Conservation (phyloP, 2,329 filamentous ascomycete genomes). For the Aspergillus proliferans region DNA sequence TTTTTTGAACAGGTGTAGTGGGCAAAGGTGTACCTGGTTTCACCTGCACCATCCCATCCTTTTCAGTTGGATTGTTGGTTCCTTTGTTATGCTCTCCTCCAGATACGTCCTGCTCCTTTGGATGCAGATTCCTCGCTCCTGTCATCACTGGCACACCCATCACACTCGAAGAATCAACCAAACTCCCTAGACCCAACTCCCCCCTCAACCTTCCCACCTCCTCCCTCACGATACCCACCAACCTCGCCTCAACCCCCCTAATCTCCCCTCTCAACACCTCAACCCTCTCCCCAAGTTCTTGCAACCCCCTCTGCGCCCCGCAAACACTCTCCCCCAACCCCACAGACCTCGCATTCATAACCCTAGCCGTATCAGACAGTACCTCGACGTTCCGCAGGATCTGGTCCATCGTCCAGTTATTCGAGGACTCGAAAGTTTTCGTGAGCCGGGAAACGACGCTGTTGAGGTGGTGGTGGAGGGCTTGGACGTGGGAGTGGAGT, state of each 20-base stretch:
- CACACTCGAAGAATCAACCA: background rate
- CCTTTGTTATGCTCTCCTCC: background rate
- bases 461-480: slow-evolving; percentile 18
- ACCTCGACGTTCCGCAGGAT: slow-evolving; percentile 13
- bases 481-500: slow-evolving; percentile 11
- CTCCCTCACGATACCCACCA: slow-evolving; percentile 3
- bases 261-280: slow-evolving; percentile 4
- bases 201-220: slow-evolving; percentile 7
- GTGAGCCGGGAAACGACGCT: slow-evolving; percentile 7
- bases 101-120: background rate
- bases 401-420: slow-evolving; percentile 17
- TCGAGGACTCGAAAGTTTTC: slow-evolving; percentile 12
- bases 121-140: background rate
- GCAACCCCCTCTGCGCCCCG: slow-evolving; percentile 7
- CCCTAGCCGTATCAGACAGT: slow-evolving; percentile 10
- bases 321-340: slow-evolving; percentile 10
- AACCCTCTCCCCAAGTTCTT: background rate
- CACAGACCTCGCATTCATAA: slow-evolving; percentile 9
- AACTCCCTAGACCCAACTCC: slow-evolving; percentile 1
- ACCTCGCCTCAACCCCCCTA: slow-evolving; percentile 7
- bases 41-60: background rate
- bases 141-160: background rate
- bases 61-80: background rate
- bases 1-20: background rate
- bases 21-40: background rate